Evolutionary conservation across 169 alveolate genomes (phyloP).

Genomic region (Cyclospora cayetanensis): DNA sequence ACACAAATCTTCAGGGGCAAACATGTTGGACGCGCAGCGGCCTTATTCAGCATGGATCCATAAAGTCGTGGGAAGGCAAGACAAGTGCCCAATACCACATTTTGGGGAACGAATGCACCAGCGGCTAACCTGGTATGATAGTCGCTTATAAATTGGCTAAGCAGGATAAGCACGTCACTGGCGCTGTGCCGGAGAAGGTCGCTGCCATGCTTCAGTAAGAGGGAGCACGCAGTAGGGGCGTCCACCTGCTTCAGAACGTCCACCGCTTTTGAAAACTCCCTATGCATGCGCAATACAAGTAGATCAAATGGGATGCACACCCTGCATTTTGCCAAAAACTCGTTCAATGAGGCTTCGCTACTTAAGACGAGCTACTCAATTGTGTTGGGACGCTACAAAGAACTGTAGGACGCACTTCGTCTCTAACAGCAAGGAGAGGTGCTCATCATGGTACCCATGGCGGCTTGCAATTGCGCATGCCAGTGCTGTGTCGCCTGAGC

Average conservation of each 20-base stretch:
- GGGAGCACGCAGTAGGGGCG: slow-evolving; percentile 70
- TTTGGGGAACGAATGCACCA: neutral
- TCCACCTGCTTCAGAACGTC: slow-evolving; percentile 63
- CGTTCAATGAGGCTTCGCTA: no score
- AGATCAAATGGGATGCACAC: no score
- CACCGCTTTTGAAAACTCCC: slow-evolving; percentile 54
- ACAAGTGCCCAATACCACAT: neutral
- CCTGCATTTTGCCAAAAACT: no score
- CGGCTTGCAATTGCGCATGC: slow-evolving; percentile 67
- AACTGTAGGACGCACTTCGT: slow-evolving; percentile 46
- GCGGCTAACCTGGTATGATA: slow-evolving; percentile 62
- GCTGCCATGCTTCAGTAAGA: slow-evolving; percentile 67
- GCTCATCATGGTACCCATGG: slow-evolving; percentile 69
- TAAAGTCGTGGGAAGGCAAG: neutral
- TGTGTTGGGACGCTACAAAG: no score
- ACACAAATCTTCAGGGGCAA: neutral
- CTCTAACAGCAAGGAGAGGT: slow-evolving; percentile 60
- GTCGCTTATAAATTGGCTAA: slow-evolving; percentile 39
- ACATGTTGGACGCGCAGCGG: neutral
- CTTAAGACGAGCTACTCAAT: no score
- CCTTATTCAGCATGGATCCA: neutral
- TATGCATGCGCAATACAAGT: neutral
- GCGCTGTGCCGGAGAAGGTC: slow-evolving; percentile 56
- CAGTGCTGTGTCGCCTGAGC: slow-evolving; percentile 67
- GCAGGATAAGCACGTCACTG: slow-evolving; percentile 47